These are phyloP conservation scores for Leucaena leucocephala DNA, from an alignment of 306 rosid species.

Conservation along the genomic window DNA sequence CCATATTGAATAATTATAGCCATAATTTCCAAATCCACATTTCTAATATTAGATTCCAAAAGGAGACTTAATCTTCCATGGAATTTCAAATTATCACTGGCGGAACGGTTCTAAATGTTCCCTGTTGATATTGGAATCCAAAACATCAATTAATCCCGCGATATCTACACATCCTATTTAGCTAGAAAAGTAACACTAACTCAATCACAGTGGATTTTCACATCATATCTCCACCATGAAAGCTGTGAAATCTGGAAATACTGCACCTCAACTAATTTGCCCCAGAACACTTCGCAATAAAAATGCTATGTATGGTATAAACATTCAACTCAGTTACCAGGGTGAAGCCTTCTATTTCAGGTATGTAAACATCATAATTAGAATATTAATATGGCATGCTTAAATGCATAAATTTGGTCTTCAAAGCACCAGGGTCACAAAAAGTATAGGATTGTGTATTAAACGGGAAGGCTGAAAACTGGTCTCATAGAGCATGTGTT, in stretches of 20 bases:
- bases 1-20: background rate
- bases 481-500: no score
- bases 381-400: background rate
- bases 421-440: background rate
- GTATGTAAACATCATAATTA: background rate
- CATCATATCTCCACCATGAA: background rate
- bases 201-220: conserved; percentile 19
- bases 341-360: background rate
- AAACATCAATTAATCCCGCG: conserved; percentile 7
- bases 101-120: background rate
- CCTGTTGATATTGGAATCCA: conserved; percentile 6
- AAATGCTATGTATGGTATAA: background rate
- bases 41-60: background rate
- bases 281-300: background rate
- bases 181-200: background rate
- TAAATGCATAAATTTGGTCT: conserved; percentile 1
- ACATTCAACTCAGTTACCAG: background rate
- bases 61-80: background rate
- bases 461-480: background rate
- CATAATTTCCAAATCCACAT: background rate
- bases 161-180: conserved; percentile 19
- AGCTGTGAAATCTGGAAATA: background rate
- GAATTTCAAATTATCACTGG: background rate
- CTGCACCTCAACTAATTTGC: background rate
- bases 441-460: background rate